Base-by-base conservation (phyloP, 2,329 filamentous ascomycete species). In the Aureobasidium lini region DNA sequence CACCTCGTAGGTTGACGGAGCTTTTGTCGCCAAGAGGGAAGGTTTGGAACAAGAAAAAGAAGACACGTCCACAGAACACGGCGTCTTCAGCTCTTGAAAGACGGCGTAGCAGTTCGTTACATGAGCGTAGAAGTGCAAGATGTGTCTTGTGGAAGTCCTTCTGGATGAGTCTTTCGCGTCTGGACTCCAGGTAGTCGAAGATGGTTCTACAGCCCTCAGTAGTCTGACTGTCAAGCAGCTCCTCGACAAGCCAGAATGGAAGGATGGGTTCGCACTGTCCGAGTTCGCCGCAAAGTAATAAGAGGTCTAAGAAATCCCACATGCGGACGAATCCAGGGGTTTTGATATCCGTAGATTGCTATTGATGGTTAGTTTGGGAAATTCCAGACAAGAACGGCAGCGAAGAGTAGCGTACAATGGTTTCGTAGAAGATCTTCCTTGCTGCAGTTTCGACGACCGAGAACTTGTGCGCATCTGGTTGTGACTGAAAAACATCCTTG, bases 31-130 rank as follows among this genome's bases (percentile, higher is more conserved):
- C 93, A 0, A 99, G 79, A 1, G 94, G 94, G 68, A 99, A 97
- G 72, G 91, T 95, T 72, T 99, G 94, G 73, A 97, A 99, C 70
- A 99, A 84, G 73, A 96, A 99, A 64, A 99, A 96, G 73, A 97
- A 97, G 29, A 99, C 94, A 40, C 94, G 84, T 15, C 94, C 94
- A 69, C 94, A 99, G 71, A 99, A 99, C 0, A 95, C 91, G 0
- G 94, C 95, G 72, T 99, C 94, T 71, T 97, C 92, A 4, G 94
- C 93, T 60, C 94, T 84, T n/a, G 94, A 97, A 2, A 99, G 80
- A 47, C 94, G 84, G 37, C 93, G 86, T n/a, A 99, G 79, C 15
- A 99, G 80, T 74, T 97, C 94, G 72, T 97, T 99, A 75, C 94
- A 99, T 62, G 88, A 89, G 68, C 94, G 83, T n/a, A 99, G 77